Evolutionary conservation across 176 grass and related monocot genomes (phyloP), one percentile per base, ranked within the genome.

Genomic region (Puccinellia tenuiflora): DNA sequence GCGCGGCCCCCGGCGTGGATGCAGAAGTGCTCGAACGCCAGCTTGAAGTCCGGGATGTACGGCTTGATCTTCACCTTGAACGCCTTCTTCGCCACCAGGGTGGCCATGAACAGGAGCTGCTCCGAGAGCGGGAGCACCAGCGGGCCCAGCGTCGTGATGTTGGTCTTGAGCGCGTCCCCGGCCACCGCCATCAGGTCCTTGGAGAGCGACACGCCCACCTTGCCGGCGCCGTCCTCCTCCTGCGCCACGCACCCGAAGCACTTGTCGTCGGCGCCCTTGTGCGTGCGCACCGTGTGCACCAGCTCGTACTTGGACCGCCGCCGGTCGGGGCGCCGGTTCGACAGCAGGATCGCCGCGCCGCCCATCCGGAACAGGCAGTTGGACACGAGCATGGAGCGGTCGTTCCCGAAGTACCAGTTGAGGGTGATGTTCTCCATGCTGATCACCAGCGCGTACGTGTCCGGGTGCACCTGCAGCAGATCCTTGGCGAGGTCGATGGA

Each of bases 341-440:
- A 98, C 38, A 98, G 90, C 60, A 98, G 88, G 81, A 98, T 95
- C 38, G 96, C 96, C 0, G 96, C 96, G 0, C 96, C 92, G 8
- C 96, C 96, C 88, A 95, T 80, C 34, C 96, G 92, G 83, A 98
- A 98, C 88, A 98, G 77, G 87, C 92, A 95, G 43, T 98, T 98
- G 1, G 92, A 93, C 48, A 98, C 90, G 0, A 98, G 90, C 96
- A 88, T 98, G 0, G 96, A 98, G 0, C 92, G 92, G 60, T 88
- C 87, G 87, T 93, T 98, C 34, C 96, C 96, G 1, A 95, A 95
- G 54, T 98, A 98, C 96, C 96, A 98, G 29, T 95, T 98, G 65
- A 98, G 83, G 0, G 95, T 95, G 85, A 98, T 95, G 69, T 94
- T 95, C 85, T 98, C 95, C 92, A 93, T 98, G 88, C 90, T 95